Evolutionary conservation across 106 monocot species (phyloP).

Genomic region (Phalaenopsis equestris): DNA sequence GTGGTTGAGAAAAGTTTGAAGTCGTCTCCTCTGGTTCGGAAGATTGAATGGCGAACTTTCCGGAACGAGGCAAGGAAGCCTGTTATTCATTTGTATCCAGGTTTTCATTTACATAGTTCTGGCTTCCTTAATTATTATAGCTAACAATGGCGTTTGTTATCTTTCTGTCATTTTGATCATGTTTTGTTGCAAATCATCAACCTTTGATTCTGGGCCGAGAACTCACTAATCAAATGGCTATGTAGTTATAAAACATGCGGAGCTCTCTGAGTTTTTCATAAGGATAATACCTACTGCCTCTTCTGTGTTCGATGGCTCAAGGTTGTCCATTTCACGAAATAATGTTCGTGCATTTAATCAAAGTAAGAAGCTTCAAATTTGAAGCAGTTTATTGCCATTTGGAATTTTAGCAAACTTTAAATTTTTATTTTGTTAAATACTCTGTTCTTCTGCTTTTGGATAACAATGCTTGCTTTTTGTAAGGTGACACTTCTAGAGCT

Average conservation of each 20-base stretch:
- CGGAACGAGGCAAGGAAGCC: constrained; percentile 88
- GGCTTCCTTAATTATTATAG: neutral
- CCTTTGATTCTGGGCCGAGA: neutral
- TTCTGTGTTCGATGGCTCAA: constrained; percentile 54
- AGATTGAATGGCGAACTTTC: constrained; percentile 63
- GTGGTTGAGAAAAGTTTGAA: constrained; percentile 60
- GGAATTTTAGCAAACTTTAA: neutral
- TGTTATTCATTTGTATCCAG: constrained; percentile 58
- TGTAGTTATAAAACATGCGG: constrained; percentile 34
- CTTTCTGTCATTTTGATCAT: neutral
- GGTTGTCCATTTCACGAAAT: constrained; percentile 53
- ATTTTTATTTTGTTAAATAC: neutral
- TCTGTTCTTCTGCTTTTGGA: neutral
- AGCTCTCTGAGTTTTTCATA: constrained; percentile 54
- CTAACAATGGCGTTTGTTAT: neutral
- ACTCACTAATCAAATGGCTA: neutral
- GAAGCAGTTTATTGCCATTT: neutral
- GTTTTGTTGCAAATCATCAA: neutral
- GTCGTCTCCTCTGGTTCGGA: constrained; percentile 28
- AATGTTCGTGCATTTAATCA: constrained; percentile 60
- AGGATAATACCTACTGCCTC: constrained; percentile 75
- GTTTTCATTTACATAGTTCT: constrained; percentile 18
- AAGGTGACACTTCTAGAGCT: constrained; percentile 36
- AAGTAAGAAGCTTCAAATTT: constrained; percentile 25
- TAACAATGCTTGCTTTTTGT: neutral